A percentile compares a stretch with the other conserved stretches of the same genome.
Conservation (phyloP, 805 yeast genomes). For the Kockiozyma suomiensis region DNA sequence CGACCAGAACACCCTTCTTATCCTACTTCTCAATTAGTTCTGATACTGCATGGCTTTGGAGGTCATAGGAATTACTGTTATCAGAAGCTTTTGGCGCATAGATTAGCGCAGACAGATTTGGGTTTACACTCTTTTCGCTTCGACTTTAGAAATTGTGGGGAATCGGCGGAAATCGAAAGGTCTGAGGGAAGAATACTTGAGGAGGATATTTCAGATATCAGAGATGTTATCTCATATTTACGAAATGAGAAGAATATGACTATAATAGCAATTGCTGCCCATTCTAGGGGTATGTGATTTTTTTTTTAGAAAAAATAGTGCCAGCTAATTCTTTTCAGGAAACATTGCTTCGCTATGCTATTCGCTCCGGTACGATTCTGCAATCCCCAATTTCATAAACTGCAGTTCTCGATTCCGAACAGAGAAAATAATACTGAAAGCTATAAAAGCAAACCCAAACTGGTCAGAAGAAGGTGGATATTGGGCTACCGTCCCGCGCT, state of each 20-base stretch:
- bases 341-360: conserved; percentile 73
- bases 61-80: conserved; percentile 84
- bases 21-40: conserved; percentile 50
- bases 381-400: conserved; percentile 68
- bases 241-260: conserved; percentile 42
- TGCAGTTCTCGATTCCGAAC: conserved; percentile 72
- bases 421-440: conserved; percentile 50
- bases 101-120: conserved; percentile 50
- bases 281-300: conserved; percentile 64
- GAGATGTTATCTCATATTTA: conserved; percentile 48
- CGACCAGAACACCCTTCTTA: conserved; percentile 11
- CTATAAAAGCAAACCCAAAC: conserved; percentile 42
- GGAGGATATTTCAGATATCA: conserved; percentile 72
- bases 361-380: conserved; percentile 51
- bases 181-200: conserved; percentile 50
- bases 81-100: conserved; percentile 63
- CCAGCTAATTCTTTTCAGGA: conserved; percentile 9
- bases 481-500: conserved; percentile 49
- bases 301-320: background rate
- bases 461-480: conserved; percentile 51
- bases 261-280: conserved; percentile 66
- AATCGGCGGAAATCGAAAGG: conserved; percentile 57
- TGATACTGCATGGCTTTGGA: conserved; percentile 76
- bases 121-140: conserved; percentile 73
- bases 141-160: conserved; percentile 87